A percentile compares a stretch with the other conserved stretches of the same genome.
phyloP scores from a whole-genome alignment of 805 yeast genomes.

The Pichia membranifaciens region DNA sequence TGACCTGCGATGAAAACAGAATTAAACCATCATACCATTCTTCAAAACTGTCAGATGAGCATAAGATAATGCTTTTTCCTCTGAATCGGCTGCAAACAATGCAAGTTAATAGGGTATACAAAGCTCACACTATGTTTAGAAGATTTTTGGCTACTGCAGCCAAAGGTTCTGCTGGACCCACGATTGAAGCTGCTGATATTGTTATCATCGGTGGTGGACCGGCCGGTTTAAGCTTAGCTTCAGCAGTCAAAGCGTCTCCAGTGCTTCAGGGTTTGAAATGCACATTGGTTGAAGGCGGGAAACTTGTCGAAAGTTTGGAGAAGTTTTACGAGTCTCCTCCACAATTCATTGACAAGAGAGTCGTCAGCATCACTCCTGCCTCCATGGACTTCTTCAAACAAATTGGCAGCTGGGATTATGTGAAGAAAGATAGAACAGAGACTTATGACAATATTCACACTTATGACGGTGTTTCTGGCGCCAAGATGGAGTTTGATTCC shows the following conservation, averaged over 20 bases:
- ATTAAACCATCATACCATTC: background rate
- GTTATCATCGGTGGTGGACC: slow-evolving; percentile 96
- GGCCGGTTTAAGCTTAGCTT: slow-evolving; percentile 83
- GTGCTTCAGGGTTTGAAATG: slow-evolving; percentile 54
- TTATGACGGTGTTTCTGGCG: slow-evolving; percentile 75
- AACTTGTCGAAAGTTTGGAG: slow-evolving; percentile 43
- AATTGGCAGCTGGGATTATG: slow-evolving; percentile 72
- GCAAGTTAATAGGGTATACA: too few relatives aligned
- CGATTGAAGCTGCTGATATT: slow-evolving; percentile 46
- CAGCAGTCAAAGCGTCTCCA: slow-evolving; percentile 71
- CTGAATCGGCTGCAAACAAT: too few relatives aligned
- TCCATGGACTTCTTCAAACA: slow-evolving; percentile 58
- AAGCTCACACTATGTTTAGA: slow-evolving; percentile 18
- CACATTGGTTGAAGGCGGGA: slow-evolving; percentile 68
- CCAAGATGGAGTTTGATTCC: slow-evolving; percentile 66
- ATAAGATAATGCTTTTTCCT: too few relatives aligned
- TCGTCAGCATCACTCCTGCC: slow-evolving; percentile 80
- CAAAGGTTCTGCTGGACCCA: slow-evolving; percentile 1
- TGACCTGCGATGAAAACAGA: too few relatives aligned
- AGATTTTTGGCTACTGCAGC: slow-evolving; percentile 26
- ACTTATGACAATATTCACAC: slow-evolving; percentile 78
- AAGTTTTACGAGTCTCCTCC: slow-evolving; percentile 42
- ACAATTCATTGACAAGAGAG: slow-evolving; percentile 64
- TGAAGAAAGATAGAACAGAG: slow-evolving; percentile 65
- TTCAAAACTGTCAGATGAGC: background rate